Percentiles rank a stretch among this genome's conserved stretches.
Evolutionary conservation across 2,329 filamentous ascomycete genomes (phyloP).

Genomic region (Akanthomyces dipterigenus): DNA sequence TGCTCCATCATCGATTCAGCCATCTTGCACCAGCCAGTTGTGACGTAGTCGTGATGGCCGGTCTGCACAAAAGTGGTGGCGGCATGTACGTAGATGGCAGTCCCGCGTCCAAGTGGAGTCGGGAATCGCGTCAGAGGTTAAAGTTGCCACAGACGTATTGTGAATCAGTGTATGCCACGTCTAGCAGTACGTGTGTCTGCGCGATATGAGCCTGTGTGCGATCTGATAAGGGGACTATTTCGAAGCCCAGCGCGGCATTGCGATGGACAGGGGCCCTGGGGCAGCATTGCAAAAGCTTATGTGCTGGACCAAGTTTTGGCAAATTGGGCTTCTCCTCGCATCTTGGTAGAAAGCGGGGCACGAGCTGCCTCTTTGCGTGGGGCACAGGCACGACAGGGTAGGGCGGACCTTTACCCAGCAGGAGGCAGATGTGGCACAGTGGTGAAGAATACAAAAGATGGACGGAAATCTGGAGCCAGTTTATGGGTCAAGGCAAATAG

Average conservation of each 20-base stretch:
- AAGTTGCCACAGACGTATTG: neutral
- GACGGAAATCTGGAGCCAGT: neutral
- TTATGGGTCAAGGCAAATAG: no score
- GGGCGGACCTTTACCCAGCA: neutral
- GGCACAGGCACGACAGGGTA: no score
- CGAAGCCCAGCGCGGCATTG: slow-evolving; percentile 28
- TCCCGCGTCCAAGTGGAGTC: neutral
- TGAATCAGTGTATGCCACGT: neutral
- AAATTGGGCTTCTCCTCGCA: neutral
- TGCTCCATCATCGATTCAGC: neutral
- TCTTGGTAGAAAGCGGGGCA: neutral
- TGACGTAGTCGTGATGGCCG: slow-evolving; percentile 1
- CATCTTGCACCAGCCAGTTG: neutral
- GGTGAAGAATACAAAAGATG: neutral
- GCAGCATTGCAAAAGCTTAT: slow-evolving; percentile 23
- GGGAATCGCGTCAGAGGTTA: neutral
- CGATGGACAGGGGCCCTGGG: neutral
- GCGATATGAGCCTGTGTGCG: neutral
- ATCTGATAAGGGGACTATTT: neutral
- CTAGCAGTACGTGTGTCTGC: no score
- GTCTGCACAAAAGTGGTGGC: neutral
- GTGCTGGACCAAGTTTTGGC: neutral
- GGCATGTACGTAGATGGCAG: neutral
- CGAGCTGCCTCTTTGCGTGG: slow-evolving; percentile 9
- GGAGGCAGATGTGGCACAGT: neutral